These are phyloP conservation scores for Leccinellum rugosiceps DNA, from an alignment of 768 basidiomycete species.

Conservation along the genomic window DNA sequence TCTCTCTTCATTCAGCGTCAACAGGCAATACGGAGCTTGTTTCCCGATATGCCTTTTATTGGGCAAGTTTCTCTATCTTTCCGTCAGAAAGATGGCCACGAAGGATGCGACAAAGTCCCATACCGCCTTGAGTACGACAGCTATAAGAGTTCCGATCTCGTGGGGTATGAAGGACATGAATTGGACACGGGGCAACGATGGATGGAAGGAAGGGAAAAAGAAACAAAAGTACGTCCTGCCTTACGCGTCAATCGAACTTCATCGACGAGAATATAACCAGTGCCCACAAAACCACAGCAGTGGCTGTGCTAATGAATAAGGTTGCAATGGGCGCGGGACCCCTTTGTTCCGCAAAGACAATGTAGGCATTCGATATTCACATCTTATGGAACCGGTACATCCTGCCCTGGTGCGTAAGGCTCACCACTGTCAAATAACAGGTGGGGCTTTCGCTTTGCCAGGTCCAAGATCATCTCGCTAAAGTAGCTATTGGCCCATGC, in stretches of 20 bases:
- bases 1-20: conserved; percentile 77
- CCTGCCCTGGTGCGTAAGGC: conserved; percentile 54
- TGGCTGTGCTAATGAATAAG: conserved; percentile 18
- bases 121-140: conserved; percentile 92
- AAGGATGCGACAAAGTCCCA: conserved; percentile 31
- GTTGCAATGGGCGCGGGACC: not conserved
- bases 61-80: conserved; percentile 73
- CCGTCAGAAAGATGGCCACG: conserved; percentile 17
- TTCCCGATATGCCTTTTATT: conserved; percentile 93
- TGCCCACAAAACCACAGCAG: conserved; percentile 9
- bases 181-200: conserved; percentile 3
- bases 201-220: not conserved
- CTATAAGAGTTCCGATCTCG: conserved; percentile 91
- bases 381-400: not conserved
- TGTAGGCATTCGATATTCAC: not conserved
- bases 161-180: conserved; percentile 59
- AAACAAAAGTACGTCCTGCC: conserved; percentile 13
- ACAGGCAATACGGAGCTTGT: conserved; percentile 92
- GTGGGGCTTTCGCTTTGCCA: conserved; percentile 69
- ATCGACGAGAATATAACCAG: conserved; percentile 9
- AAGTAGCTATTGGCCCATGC: conserved; percentile 86
- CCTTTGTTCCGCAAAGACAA: not conserved
- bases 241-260: conserved; percentile 16
- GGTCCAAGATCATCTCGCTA: conserved; percentile 76
- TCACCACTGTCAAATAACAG: conserved; percentile 56